Conservation (phyloP, 2,329 filamentous ascomycete species). For the Pseudogymnoascus sp. region DNA sequence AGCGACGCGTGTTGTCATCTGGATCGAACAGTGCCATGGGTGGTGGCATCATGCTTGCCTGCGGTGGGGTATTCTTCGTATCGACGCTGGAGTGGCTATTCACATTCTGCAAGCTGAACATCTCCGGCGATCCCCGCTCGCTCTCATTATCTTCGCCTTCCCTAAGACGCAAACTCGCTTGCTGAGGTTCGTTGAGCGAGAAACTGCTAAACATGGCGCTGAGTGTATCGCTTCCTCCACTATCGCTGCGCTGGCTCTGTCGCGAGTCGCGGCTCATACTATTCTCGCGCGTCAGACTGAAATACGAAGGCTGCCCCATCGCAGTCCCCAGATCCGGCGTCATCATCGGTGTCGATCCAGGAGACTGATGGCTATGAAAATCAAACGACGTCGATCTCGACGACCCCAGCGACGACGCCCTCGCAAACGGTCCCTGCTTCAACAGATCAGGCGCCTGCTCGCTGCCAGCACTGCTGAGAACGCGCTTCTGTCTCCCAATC, state of each 20-base stretch:
- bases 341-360: slow-evolving; percentile 76
- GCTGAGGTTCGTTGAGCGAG: slow-evolving; percentile 53
- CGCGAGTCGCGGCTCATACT: slow-evolving; percentile 54
- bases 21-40: slow-evolving; percentile 94
- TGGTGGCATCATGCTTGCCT: slow-evolving; percentile 69
- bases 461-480: slow-evolving; percentile 65
- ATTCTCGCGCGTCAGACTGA: slow-evolving; percentile 60
- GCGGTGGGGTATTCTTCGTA: slow-evolving; percentile 51
- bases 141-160: slow-evolving; percentile 65
- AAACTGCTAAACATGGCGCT: slow-evolving; percentile 75
- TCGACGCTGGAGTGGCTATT: slow-evolving; percentile 33
- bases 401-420: slow-evolving; percentile 75
- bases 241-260: slow-evolving; percentile 82
- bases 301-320: slow-evolving; percentile 84
- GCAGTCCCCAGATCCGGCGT: slow-evolving; percentile 63
- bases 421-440: slow-evolving; percentile 83
- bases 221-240: slow-evolving; percentile 78
- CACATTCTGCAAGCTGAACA: slow-evolving; percentile 53
- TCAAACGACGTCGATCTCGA: slow-evolving; percentile 93
- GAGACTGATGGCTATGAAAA: slow-evolving; percentile 70
- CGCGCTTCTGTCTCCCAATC: slow-evolving; percentile 90
- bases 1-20: slow-evolving; percentile 82
- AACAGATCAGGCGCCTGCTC: slow-evolving; percentile 88
- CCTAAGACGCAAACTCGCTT: slow-evolving; percentile 33
- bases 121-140: slow-evolving; percentile 63